Evolutionary conservation across 495 filamentous ascomycete genomes (phyloP).

Genomic region (Penicillium paxilli): DNA sequence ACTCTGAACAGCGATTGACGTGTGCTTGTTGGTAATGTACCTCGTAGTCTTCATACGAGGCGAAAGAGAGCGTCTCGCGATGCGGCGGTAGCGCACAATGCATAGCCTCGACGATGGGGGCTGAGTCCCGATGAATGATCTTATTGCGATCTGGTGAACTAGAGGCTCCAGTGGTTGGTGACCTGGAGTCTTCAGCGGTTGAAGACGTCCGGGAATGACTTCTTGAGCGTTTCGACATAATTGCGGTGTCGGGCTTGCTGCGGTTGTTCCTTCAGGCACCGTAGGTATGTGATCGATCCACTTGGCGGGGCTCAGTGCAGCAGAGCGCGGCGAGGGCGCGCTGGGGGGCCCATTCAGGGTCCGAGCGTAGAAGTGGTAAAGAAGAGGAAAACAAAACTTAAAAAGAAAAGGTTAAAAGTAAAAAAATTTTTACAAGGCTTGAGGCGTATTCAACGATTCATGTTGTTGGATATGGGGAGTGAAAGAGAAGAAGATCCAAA

Average conservation of each 20-base stretch:
- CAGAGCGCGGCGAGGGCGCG: not conserved
- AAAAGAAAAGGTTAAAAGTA: not conserved
- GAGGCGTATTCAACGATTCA: not conserved
- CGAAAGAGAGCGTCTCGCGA: slow-evolving; percentile 63
- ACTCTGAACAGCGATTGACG: slow-evolving; percentile 81
- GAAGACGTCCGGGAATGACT: slow-evolving; percentile 42
- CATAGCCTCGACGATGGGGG: slow-evolving; percentile 50
- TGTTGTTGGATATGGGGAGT: not conserved
- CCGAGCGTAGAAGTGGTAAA: not conserved
- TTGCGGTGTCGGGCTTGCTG: slow-evolving; percentile 13
- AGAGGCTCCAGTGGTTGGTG: slow-evolving; percentile 22
- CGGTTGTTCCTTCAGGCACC: slow-evolving; percentile 4
- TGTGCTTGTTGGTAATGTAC: slow-evolving; percentile 80
- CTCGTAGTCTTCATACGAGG: slow-evolving; percentile 80
- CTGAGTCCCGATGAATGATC: slow-evolving; percentile 23
- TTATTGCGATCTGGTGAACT: slow-evolving; percentile 26
- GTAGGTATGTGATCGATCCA: slow-evolving; percentile 16
- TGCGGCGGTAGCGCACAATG: slow-evolving; percentile 81
- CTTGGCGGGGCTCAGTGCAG: slow-evolving; percentile 23
- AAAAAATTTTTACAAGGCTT: not conserved
- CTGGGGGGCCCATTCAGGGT: not conserved
- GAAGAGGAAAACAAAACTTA: not conserved
- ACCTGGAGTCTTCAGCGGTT: slow-evolving; percentile 20
- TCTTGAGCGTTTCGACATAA: slow-evolving; percentile 64
- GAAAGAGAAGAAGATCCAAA: not conserved